These are phyloP conservation scores for Naganishia liquefaciens DNA, from an alignment of 1,284 basidiomycete genomes.

Conservation along the genomic window DNA sequence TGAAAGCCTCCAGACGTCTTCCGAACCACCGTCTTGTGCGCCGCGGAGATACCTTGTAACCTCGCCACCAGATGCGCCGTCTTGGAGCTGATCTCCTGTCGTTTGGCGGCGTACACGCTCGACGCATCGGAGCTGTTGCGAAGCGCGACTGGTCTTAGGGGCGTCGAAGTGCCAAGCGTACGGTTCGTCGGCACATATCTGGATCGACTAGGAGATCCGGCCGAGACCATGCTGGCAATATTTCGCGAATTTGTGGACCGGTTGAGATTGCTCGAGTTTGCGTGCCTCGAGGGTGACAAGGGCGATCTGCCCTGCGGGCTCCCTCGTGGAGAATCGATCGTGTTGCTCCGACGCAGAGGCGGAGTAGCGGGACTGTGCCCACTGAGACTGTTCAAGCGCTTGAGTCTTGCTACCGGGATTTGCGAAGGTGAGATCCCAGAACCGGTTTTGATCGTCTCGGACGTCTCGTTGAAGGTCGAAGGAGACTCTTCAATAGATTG, in stretches of 20 bases:
- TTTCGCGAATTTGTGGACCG: constrained; percentile 30
- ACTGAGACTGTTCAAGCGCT: constrained; percentile 22
- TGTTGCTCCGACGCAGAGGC: constrained; percentile 23
- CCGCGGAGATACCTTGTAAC: constrained; percentile 16
- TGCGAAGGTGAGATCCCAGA: constrained; percentile 9
- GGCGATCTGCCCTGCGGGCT: constrained; percentile 10
- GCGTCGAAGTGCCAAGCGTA: not conserved
- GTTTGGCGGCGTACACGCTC: constrained; percentile 11
- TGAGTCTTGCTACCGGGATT: constrained; percentile 16
- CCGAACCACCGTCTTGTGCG: constrained; percentile 21
- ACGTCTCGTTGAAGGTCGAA: not conserved
- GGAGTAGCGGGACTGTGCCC: constrained; percentile 8
- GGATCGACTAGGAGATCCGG: constrained; percentile 1
- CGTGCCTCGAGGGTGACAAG: not conserved
- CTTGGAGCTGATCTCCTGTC: constrained; percentile 23
- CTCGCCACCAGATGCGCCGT: constrained; percentile 12
- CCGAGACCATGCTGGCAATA: constrained; percentile 16
- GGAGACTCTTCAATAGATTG: constrained; percentile 18
- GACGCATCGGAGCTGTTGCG: constrained; percentile 5
- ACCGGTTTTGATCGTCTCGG: constrained; percentile 4
- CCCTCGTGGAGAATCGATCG: constrained; percentile 13
- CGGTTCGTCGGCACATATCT: not conserved
- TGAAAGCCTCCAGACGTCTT: constrained; percentile 23
- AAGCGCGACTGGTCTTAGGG: not conserved
- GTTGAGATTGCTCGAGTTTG: constrained; percentile 16